Conservation (phyloP, 2,329 filamentous ascomycete genomes). For the Alternaria panax region DNA sequence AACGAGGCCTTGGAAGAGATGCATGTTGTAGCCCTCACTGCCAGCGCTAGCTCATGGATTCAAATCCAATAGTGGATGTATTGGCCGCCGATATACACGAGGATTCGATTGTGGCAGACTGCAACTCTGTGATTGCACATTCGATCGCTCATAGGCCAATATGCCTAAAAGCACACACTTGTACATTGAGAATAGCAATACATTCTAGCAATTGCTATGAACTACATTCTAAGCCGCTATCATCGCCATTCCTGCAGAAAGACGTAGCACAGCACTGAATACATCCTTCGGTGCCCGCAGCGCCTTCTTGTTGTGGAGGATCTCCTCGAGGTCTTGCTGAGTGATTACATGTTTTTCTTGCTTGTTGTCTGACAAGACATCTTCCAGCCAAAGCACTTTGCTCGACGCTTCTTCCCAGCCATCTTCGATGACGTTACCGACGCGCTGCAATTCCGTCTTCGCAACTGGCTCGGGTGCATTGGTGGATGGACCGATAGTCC, state of each 20-base stretch:
- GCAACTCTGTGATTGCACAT: too few relatives aligned
- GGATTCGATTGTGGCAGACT: too few relatives aligned
- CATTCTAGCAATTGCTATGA: neutral
- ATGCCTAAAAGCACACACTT: neutral
- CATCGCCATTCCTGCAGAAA: neutral
- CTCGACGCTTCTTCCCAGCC: too few relatives aligned
- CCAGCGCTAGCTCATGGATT: neutral
- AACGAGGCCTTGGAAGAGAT: neutral
- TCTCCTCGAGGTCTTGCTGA: neutral
- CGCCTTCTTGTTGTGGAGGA: too few relatives aligned
- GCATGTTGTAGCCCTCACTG: neutral
- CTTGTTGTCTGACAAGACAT: neutral
- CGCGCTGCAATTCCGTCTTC: neutral
- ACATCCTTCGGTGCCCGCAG: too few relatives aligned
- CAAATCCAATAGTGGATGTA: neutral
- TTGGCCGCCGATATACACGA: too few relatives aligned
- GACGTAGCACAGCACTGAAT: too few relatives aligned
- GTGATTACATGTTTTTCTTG: neutral
- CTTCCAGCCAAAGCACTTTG: too few relatives aligned
- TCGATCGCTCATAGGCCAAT: neutral
- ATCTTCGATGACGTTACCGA: too few relatives aligned
- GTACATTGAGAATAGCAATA: neutral
- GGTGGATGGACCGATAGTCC: too few relatives aligned
- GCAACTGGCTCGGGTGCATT: too few relatives aligned
- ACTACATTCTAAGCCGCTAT: neutral